phyloP scores from a whole-genome alignment of 176 grass and related monocot species.

The Juncus inflexus region DNA sequence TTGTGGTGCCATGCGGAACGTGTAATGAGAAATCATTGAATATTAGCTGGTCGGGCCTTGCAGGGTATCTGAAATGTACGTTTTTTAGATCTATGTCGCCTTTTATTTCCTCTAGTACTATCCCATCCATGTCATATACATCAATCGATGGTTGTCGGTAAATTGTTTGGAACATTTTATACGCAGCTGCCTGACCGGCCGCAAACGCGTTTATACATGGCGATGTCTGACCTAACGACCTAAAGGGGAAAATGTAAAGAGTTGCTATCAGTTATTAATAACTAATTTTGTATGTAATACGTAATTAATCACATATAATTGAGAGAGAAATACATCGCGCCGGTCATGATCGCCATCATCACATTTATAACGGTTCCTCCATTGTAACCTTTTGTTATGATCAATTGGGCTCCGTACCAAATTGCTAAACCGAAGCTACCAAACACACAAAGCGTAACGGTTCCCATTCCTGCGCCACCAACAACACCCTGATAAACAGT shows the following conservation, averaged over 20 bases:
- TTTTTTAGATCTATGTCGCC: slow-evolving; percentile 56
- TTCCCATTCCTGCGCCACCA: slow-evolving; percentile 45
- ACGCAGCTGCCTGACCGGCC: slow-evolving; percentile 54
- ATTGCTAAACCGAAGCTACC: slow-evolving; percentile 60
- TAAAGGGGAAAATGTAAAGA: slow-evolving; percentile 20
- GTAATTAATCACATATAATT: background rate
- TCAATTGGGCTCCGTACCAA: slow-evolving; percentile 68
- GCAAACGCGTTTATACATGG: slow-evolving; percentile 68
- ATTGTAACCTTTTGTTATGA: slow-evolving; percentile 65
- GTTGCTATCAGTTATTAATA: too few species aligned
- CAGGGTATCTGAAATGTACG: slow-evolving; percentile 62
- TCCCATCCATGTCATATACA: slow-evolving; percentile 34
- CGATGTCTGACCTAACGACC: slow-evolving; percentile 63
- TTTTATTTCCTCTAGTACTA: slow-evolving; percentile 48
- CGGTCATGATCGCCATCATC: slow-evolving; percentile 61
- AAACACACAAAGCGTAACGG: slow-evolving; percentile 48
- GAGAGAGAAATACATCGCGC: slow-evolving; percentile 67
- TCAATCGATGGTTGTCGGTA: slow-evolving; percentile 52
- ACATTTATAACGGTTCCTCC: slow-evolving; percentile 73
- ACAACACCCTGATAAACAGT: slow-evolving; percentile 46
- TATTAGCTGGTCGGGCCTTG: slow-evolving; percentile 56
- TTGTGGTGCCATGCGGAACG: slow-evolving; percentile 52
- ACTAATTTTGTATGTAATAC: too few species aligned
- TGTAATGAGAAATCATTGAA: slow-evolving; percentile 61
- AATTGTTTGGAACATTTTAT: slow-evolving; percentile 80